Percentiles rank a stretch among this genome's conserved stretches.
Evolutionary conservation across 306 rosid genomes (phyloP).

Genomic region (Castanea mollissima): DNA sequence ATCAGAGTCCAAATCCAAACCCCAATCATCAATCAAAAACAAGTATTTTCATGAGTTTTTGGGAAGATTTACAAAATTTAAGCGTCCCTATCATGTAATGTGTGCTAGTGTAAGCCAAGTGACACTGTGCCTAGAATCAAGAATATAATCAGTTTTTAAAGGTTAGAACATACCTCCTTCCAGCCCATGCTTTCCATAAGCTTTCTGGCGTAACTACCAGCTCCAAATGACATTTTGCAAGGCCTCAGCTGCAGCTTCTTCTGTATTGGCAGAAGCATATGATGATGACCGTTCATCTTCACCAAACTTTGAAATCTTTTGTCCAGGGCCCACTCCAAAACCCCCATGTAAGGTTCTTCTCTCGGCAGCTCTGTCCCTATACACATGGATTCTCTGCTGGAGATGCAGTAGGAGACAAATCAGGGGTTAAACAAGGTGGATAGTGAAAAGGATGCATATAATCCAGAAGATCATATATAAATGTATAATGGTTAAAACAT

Average conservation of each 20-base stretch:
- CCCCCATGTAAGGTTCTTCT: slow-evolving; percentile 84
- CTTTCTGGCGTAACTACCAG: slow-evolving; percentile 70
- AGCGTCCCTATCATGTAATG: neutral
- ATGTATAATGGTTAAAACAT: neutral
- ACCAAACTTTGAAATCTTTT: slow-evolving; percentile 39
- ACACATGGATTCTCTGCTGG: slow-evolving; percentile 51
- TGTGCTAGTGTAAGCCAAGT: neutral
- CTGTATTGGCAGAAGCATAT: slow-evolving; percentile 20
- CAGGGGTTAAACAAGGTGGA: slow-evolving; percentile 15
- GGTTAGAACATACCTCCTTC: slow-evolving; percentile 62
- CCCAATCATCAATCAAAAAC: neutral
- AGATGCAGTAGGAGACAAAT: slow-evolving; percentile 15
- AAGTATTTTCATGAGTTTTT: neutral
- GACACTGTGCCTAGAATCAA: neutral
- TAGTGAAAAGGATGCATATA: neutral
- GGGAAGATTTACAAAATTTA: neutral
- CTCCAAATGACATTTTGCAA: slow-evolving; percentile 74
- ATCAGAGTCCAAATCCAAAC: neutral
- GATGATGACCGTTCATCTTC: slow-evolving; percentile 34
- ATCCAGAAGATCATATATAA: neutral
- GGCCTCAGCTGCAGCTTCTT: slow-evolving; percentile 69
- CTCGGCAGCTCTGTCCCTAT: slow-evolving; percentile 85
- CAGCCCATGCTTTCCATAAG: slow-evolving; percentile 77
- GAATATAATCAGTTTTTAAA: neutral
- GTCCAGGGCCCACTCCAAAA: slow-evolving; percentile 84